phyloP scores from a whole-genome alignment of 2,329 filamentous ascomycete genomes.

The Venturia asperata region DNA sequence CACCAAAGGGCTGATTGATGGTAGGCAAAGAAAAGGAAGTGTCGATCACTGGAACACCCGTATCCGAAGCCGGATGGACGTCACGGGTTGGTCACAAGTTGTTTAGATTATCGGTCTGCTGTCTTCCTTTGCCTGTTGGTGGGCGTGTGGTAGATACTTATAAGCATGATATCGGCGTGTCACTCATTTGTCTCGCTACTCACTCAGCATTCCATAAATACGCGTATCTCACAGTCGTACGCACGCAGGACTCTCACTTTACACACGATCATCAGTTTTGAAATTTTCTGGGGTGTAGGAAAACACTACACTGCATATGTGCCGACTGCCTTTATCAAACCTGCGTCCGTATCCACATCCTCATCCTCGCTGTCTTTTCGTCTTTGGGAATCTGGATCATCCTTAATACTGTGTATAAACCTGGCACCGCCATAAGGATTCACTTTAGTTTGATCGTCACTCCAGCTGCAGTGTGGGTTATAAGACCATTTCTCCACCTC shows the following conservation, averaged over 20 bases:
- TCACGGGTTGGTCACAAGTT: not conserved
- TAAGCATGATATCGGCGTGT: not conserved
- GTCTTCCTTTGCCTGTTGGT: not conserved
- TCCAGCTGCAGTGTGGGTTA: not conserved
- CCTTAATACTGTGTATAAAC: not conserved
- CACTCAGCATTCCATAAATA: not conserved
- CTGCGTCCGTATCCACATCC: not conserved
- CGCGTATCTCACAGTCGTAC: not conserved
- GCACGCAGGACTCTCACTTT: not conserved
- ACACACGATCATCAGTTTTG: not conserved
- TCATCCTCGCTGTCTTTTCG: not conserved
- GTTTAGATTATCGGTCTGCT: not conserved
- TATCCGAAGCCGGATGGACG: not conserved
- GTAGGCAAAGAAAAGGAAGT: not conserved
- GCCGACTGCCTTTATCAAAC: not conserved
- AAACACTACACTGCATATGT: not conserved
- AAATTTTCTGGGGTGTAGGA: not conserved
- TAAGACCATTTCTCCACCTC: not conserved
- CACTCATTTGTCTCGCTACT: not conserved
- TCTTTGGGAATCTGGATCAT: not conserved
- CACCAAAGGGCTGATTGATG: not conserved
- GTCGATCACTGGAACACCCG: not conserved
- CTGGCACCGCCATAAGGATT: not conserved
- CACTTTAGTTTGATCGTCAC: not conserved
- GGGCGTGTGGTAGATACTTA: not conserved